Base-by-base conservation (phyloP, 345 rosid genomes). In the Lumnitzera littorea region DNA sequence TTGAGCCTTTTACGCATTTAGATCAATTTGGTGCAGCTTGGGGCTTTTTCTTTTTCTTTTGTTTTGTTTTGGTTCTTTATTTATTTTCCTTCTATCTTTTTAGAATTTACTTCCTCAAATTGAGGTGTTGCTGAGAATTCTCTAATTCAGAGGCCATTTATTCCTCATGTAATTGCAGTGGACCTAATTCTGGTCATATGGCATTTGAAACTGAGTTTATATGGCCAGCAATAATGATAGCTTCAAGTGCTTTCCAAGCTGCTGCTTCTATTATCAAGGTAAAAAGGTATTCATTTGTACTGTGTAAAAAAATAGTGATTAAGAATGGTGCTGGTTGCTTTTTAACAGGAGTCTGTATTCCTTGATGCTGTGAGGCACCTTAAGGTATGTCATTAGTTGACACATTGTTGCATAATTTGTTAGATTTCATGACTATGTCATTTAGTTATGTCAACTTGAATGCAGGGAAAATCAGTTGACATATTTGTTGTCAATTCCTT, bases 391-490 rank as follows among this genome's bases (percentile, higher is more conserved):
- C 50, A 3, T 51, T 54, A 24, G 46, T 31, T 51, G 41, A 51
- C 15, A n/a, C 12, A 49, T 27, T 53, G 25, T 36, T 11, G 50
- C 41, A 52, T 50, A 31, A 36, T 25, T 55, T 51, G 25, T 14
- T 49, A 46, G 54, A 51, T 67, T 58, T 36, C 36, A 48, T 12
- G 54, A 69, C 51, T 52, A 67, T 49, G 58, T 58, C 58, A 52
- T 13, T 62, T 25, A 58, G 63, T 53, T 13, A 16, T 58, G 36
- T 53, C 55, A 53, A 56, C 55, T 58, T 60, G 50, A 48, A 24
- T 83, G 76, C 76, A 85, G 98, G 94, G 89, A 48, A 88, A 84
- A 70, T 88, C 98, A 24, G 82, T 91, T 66, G 98, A 91, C 82
- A 77, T 91, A 72, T 88, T 91, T 73, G 98, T 86, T 47, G 96